A percentile compares a stretch with the other conserved stretches of the same genome.
Evolutionary conservation across 768 basidiomycete species (phyloP).

Genomic region (Tricholoma sp.): DNA sequence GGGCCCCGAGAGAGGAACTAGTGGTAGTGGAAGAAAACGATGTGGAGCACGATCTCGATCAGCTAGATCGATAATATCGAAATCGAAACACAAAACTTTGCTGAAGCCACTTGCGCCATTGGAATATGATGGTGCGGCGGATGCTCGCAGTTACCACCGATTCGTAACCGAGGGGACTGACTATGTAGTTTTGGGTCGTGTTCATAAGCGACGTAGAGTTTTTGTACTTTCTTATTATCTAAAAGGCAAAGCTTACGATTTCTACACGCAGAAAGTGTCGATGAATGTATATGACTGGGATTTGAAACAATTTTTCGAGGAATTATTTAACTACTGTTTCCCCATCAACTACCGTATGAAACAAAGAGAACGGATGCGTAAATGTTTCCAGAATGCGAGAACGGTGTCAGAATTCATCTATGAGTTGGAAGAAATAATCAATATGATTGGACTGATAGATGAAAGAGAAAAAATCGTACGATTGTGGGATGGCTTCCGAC

Average conservation of each 20-base stretch:
- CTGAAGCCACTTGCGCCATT: not conserved
- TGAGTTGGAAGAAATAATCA: constrained; percentile 27
- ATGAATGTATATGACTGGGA: constrained; percentile 20
- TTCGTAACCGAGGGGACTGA: constrained; percentile 1
- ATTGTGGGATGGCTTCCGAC: constrained; percentile 27
- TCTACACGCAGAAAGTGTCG: too few relatives aligned
- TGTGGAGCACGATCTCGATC: not conserved
- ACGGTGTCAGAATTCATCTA: constrained; percentile 26
- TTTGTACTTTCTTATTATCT: too few relatives aligned
- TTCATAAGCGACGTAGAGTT: not conserved
- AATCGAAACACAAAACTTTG: not conserved
- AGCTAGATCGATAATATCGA: not conserved
- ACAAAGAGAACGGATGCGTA: constrained; percentile 19
- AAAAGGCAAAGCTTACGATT: too few relatives aligned
- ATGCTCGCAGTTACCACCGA: not conserved
- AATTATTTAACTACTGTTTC: constrained; percentile 18
- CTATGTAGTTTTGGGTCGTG: not conserved
- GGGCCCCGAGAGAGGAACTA: not conserved
- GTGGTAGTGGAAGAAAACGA: not conserved
- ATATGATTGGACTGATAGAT: constrained; percentile 24
- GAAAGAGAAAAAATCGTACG: constrained; percentile 23
- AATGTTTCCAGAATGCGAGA: constrained; percentile 17
- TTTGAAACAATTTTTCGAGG: constrained; percentile 19
- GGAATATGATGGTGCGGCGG: constrained; percentile 1
- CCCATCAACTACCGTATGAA: constrained; percentile 22